These are phyloP conservation scores for Cladosporium sp. DNA, from an alignment of 2,329 filamentous ascomycete genomes.

Conservation along the genomic window DNA sequence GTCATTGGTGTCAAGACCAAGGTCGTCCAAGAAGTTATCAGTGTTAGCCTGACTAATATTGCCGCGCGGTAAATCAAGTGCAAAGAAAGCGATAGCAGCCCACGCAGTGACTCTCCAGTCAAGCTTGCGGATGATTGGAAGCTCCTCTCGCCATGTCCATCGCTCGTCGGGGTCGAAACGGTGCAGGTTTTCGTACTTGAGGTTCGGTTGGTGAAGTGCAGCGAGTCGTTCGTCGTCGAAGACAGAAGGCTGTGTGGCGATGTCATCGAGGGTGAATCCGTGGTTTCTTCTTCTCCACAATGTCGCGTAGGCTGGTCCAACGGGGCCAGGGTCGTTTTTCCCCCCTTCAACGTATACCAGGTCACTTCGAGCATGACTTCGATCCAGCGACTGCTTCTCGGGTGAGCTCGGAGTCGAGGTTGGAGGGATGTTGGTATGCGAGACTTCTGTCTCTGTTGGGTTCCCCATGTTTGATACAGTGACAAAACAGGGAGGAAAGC, in stretches of 20 bases:
- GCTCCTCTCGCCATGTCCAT: conserved; percentile 45
- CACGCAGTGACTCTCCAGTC: conserved; percentile 19
- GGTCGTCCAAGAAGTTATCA: conserved; percentile 25
- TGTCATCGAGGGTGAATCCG: conserved; percentile 18
- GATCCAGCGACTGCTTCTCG: background rate
- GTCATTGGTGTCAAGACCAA: conserved; percentile 45
- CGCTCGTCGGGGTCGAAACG: conserved; percentile 49
- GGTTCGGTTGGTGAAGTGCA: conserved; percentile 56
- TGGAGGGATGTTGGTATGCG: background rate
- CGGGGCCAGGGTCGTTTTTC: background rate
- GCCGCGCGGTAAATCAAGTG: conserved; percentile 27
- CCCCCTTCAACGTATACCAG: background rate
- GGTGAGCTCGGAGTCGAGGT: background rate
- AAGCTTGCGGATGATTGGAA: conserved; percentile 31
- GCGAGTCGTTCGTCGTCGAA: conserved; percentile 53
- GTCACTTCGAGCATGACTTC: background rate
- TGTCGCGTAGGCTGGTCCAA: background rate
- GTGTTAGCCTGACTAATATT: conserved; percentile 29
- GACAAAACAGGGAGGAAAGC: background rate
- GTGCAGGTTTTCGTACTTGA: conserved; percentile 51
- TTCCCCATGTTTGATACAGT: background rate
- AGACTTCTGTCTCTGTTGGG: background rate
- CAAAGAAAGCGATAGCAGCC: conserved; percentile 26
- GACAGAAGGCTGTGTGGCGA: conserved; percentile 25
- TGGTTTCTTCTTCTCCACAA: conserved; percentile 6